These are phyloP conservation scores for Ascocoryne sarcoides DNA, from an alignment of 2,329 filamentous ascomycete species.

Conservation along the genomic window DNA sequence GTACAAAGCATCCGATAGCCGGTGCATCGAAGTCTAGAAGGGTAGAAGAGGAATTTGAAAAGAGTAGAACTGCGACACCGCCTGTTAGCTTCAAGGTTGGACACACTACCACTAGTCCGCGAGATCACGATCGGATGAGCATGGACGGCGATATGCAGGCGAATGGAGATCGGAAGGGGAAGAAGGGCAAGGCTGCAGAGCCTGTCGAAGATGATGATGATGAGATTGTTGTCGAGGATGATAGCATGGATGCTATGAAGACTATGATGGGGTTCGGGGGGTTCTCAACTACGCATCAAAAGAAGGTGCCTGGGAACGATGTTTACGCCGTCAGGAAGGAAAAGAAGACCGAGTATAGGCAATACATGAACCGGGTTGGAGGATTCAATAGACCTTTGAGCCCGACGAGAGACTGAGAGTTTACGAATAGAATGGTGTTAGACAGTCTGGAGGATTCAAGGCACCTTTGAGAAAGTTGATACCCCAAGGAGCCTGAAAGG, in stretches of 20 bases:
- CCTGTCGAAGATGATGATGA: conserved; percentile 40
- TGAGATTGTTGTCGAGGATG: conserved; percentile 50
- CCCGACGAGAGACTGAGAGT: conserved; percentile 30
- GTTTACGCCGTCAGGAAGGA: conserved; percentile 77
- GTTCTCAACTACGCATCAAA: conserved; percentile 81
- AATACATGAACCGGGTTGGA: conserved; percentile 88
- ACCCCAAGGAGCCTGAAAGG: too few relatives aligned
- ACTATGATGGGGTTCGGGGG: conserved; percentile 83
- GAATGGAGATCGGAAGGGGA: conserved; percentile 20
- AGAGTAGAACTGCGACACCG: conserved; percentile 21
- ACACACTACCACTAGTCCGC: conserved; percentile 7
- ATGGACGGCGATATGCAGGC: conserved; percentile 22
- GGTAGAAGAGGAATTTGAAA: conserved; percentile 12
- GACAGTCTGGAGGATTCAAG: too few relatives aligned
- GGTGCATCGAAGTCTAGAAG: conserved; percentile 8
- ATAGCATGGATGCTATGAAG: conserved; percentile 64
- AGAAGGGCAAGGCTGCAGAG: conserved; percentile 14
- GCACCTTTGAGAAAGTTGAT: too few relatives aligned
- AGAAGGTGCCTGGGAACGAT: conserved; percentile 82
- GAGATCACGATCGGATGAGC: conserved; percentile 27
- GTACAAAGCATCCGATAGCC: background rate
- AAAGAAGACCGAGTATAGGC: conserved; percentile 89
- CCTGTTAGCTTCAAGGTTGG: conserved; percentile 27
- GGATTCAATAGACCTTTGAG: conserved; percentile 75
- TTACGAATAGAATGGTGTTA: too few relatives aligned